Conservation (phyloP, 2,329 filamentous ascomycete genomes). For the Sphaerulina populicola region DNA sequence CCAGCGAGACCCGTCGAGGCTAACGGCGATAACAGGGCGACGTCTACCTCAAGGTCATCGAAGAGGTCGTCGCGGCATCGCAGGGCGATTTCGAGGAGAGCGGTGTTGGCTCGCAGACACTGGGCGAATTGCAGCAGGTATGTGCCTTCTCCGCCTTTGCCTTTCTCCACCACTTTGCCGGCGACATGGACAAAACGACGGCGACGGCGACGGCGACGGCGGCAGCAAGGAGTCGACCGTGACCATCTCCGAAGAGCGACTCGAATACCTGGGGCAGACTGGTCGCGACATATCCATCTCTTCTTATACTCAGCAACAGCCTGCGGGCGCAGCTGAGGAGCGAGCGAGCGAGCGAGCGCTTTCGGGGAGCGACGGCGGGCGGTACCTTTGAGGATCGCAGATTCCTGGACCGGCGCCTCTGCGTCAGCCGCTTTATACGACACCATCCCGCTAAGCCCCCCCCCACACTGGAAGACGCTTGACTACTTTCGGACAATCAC, state of each 20-base stretch:
- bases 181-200: background rate
- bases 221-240: background rate
- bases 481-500: conserved; percentile 29
- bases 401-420: conserved; percentile 37
- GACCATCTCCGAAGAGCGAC: background rate
- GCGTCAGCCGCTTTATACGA: conserved; percentile 39
- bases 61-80: conserved; percentile 56
- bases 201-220: background rate
- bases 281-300: background rate
- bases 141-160: conserved; percentile 25
- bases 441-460: conserved; percentile 18
- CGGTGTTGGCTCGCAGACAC: conserved; percentile 76
- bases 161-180: background rate
- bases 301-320: conserved; percentile 1
- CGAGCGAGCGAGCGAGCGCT: conserved; percentile 11
- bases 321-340: conserved; percentile 18
- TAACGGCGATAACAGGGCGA: conserved; percentile 47
- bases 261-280: background rate
- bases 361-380: conserved; percentile 35
- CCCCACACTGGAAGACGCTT: conserved; percentile 25
- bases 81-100: conserved; percentile 94
- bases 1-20: conserved; percentile 7
- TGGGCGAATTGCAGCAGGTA: conserved; percentile 83
- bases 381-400: conserved; percentile 36
- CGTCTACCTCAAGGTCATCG: conserved; percentile 86